phyloP scores from a whole-genome alignment of 345 rosid species.

The Gossypioides kirkii region DNA sequence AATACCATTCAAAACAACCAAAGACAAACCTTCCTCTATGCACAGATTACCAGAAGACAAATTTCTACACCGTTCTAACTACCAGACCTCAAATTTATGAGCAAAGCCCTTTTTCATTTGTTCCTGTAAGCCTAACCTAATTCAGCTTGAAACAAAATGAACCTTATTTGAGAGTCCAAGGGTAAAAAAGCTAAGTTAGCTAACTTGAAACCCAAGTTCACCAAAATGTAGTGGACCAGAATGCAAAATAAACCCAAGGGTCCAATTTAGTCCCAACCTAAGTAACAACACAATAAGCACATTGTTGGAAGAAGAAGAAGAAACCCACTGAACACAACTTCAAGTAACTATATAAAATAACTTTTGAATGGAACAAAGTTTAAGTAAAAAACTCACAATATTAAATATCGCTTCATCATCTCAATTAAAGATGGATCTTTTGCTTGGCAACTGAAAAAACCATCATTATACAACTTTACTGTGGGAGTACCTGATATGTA shows the following conservation, averaged over 20 bases:
- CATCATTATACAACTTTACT: slow-evolving; percentile 65
- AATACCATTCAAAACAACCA: neutral
- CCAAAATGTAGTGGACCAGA: neutral
- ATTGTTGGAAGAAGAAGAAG: neutral
- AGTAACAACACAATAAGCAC: neutral
- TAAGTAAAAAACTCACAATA: slow-evolving; percentile 49
- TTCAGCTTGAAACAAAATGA: slow-evolving; percentile 3
- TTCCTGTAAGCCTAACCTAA: neutral
- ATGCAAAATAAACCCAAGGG: neutral
- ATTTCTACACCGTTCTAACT: neutral
- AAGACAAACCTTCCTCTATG: neutral
- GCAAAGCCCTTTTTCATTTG: neutral
- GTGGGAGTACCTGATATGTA: slow-evolving; percentile 53
- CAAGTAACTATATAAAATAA: neutral
- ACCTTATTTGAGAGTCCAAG: neutral
- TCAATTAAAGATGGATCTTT: slow-evolving; percentile 54
- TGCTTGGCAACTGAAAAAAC: slow-evolving; percentile 65
- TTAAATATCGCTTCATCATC: slow-evolving; percentile 43
- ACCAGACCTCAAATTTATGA: neutral
- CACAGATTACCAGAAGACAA: neutral
- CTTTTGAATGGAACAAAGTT: neutral
- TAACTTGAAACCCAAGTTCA: neutral
- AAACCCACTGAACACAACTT: neutral
- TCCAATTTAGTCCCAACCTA: slow-evolving; percentile 1
- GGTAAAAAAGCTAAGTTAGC: neutral